phyloP scores from a whole-genome alignment of 345 rosid genomes.

The Euclidium syriacum region DNA sequence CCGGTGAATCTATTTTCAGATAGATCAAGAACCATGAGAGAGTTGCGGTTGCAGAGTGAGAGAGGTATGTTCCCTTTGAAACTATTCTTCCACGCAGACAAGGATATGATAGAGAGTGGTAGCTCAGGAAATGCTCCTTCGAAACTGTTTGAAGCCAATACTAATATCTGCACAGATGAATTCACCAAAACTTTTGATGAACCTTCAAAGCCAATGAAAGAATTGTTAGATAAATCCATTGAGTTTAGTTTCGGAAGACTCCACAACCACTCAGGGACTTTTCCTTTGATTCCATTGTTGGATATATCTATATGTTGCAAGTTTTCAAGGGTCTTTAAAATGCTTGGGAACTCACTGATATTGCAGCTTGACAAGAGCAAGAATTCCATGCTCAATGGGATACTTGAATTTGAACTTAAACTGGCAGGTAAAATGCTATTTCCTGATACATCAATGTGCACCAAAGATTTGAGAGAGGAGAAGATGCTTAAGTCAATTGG shows the following conservation, averaged over 20 bases:
- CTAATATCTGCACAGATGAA: not conserved
- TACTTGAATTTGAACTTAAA: not conserved
- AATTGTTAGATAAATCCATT: not conserved
- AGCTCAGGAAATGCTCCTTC: not conserved
- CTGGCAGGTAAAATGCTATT: not conserved
- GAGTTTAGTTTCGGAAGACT: not conserved
- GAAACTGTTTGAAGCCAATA: not conserved
- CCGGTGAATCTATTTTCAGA: constrained; percentile 12
- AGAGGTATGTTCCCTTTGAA: constrained; percentile 8
- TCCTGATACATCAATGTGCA: not conserved
- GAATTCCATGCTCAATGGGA: not conserved
- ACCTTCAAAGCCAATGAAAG: not conserved
- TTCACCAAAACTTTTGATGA: not conserved
- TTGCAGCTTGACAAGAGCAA: not conserved
- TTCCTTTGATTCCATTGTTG: not conserved
- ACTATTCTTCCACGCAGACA: not conserved
- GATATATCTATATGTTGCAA: not conserved
- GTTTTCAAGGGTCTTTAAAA: not conserved
- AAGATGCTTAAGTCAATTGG: not conserved
- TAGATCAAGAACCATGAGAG: not conserved
- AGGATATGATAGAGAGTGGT: not conserved
- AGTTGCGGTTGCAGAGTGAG: not conserved
- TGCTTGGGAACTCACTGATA: not conserved
- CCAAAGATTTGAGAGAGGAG: not conserved
- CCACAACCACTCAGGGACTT: not conserved